Evolutionary conservation across 768 basidiomycete genomes (phyloP).

Genomic region (Tricholomella constricta): DNA sequence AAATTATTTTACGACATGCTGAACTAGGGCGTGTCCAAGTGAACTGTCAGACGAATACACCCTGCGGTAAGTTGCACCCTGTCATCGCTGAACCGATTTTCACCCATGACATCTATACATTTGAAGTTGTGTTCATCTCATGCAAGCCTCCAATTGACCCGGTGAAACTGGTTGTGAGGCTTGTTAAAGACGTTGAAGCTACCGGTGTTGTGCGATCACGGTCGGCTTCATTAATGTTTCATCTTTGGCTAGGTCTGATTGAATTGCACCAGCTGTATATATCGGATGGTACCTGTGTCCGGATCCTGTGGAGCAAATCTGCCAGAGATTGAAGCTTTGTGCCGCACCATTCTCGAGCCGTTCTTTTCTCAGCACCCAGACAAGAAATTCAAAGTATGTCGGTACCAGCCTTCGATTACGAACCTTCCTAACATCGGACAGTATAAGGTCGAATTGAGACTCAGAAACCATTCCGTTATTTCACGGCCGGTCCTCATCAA

Average conservation of each 20-base stretch:
- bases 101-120: slow-evolving; percentile 35
- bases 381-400: slow-evolving; percentile 49
- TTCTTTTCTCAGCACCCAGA: slow-evolving; percentile 52
- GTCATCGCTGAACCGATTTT: background rate
- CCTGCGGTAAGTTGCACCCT: slow-evolving; percentile 54
- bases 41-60: slow-evolving; percentile 78
- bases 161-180: slow-evolving; percentile 63
- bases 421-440: slow-evolving; percentile 25
- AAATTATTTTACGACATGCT: background rate
- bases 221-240: slow-evolving; percentile 34
- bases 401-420: background rate
- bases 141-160: slow-evolving; percentile 80
- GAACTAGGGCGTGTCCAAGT: slow-evolving; percentile 36
- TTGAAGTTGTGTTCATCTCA: slow-evolving; percentile 84
- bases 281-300: slow-evolving; percentile 72
- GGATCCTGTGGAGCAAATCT: slow-evolving; percentile 68
- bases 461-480: slow-evolving; percentile 77
- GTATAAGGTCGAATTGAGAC: slow-evolving; percentile 82
- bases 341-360: slow-evolving; percentile 50
- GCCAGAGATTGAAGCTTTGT: slow-evolving; percentile 67
- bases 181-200: slow-evolving; percentile 60
- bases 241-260: background rate
- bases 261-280: slow-evolving; percentile 51
- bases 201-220: slow-evolving; percentile 69
- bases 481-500: slow-evolving; percentile 61